Evolutionary conservation across 2,329 filamentous ascomycete species (phyloP), one percentile per base, ranked within the genome.

Genomic region (Trichoderma harzianum): DNA sequence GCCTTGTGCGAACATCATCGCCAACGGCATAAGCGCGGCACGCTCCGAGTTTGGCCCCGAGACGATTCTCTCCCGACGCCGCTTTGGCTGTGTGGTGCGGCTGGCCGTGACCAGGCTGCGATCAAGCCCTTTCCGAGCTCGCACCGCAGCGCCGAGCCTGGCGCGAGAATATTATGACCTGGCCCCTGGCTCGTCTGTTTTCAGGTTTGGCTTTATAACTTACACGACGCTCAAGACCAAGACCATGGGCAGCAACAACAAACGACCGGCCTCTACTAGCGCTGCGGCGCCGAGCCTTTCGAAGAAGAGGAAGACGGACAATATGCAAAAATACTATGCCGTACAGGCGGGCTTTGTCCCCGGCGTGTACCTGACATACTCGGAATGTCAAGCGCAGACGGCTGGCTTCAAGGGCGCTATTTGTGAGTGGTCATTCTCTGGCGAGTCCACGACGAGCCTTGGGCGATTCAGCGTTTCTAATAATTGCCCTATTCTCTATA

Each of bases 301-400:
- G 21, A 86, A 84, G 78, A 88, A 87, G 78, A 82, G 85, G 70
- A 88, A 86, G 80, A 78, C 79, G 60, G 85, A 86, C 62, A 82
- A 80, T 24, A 71, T 78, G 36, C 83, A 83, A 72, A 92, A 91
- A 76, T 92, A 84, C 78, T 92, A 92, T 77, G 90, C 87, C 26
- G 90, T 92, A 34, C 84, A 85, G 57, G 84, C 82, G 51, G 90
- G 90, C 18, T 83, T 84, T 73, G 80, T 78, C 14, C 88, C 89
- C 0, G 89, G 90, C 8, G 86, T 92, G n/a, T 92, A 91, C 78
- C 79, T 84, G 71, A 86, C 82, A 3, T 92, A 89, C 84, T 77
- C 83, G n/a, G 87, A 90, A 66, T 91, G 90, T 76, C 84, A 89
- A 78, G 81, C 83, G 71, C 88, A 91, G 78, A 91, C 86, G 47